Evolutionary conservation across 306 rosid species (phyloP).

Genomic region (Acacia crassicarpa): DNA sequence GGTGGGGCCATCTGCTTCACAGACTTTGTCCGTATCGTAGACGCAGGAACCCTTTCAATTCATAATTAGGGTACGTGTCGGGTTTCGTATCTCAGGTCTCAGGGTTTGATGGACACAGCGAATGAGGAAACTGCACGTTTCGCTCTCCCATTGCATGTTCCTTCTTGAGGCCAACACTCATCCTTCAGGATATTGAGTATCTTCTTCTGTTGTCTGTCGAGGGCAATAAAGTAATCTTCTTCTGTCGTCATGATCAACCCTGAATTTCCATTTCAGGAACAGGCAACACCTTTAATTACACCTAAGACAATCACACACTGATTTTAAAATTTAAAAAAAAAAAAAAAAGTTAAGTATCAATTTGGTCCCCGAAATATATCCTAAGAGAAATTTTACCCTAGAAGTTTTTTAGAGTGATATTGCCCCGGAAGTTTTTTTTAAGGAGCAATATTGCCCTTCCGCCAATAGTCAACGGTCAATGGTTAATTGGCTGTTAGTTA

Average conservation of each 20-base stretch:
- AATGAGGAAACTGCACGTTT: not conserved
- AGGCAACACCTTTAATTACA: not conserved
- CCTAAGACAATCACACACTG: not conserved
- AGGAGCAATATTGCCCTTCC: too few relatives aligned
- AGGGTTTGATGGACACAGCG: not conserved
- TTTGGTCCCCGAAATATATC: too few relatives aligned
- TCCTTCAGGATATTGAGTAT: not conserved
- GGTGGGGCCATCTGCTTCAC: not conserved
- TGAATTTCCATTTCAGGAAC: not conserved
- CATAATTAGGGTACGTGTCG: not conserved
- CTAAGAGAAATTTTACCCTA: too few relatives aligned
- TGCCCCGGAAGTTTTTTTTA: too few relatives aligned
- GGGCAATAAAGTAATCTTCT: not conserved
- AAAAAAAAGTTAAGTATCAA: too few relatives aligned
- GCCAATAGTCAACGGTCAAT: too few relatives aligned
- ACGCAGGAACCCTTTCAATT: not conserved
- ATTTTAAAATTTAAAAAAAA: too few relatives aligned
- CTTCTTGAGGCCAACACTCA: not conserved
- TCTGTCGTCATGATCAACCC: not conserved
- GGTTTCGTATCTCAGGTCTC: not conserved
- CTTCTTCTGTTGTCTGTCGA: not conserved
- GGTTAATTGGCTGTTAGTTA: too few relatives aligned
- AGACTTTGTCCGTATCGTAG: not conserved
- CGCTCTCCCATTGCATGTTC: not conserved
- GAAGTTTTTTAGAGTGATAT: too few relatives aligned